A percentile compares a stretch with the other conserved stretches of the same genome.
phyloP scores from a whole-genome alignment of 805 yeast species.

The Torulaspora quercuum region DNA sequence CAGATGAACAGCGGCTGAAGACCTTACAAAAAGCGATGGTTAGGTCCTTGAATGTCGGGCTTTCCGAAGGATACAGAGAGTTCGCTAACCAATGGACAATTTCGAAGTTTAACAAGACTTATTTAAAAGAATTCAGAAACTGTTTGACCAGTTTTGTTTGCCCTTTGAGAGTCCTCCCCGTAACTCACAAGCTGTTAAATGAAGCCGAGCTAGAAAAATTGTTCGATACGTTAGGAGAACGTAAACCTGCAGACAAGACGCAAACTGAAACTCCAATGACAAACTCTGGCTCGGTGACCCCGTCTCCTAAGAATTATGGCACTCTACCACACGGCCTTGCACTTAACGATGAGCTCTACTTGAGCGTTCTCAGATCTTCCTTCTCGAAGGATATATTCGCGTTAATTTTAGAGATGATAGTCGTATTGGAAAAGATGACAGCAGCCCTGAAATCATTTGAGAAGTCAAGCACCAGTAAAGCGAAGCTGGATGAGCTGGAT shows the following conservation, averaged over 20 bases:
- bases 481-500: constrained; percentile 11
- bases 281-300: constrained; percentile 33
- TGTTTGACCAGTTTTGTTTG: constrained; percentile 40
- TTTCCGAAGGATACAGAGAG: constrained; percentile 45
- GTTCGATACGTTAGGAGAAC: constrained; percentile 9
- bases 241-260: constrained; percentile 6
- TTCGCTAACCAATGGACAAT: constrained; percentile 41
- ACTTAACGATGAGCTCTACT: constrained; percentile 25
- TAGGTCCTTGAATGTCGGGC: constrained; percentile 30
- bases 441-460: constrained; percentile 14
- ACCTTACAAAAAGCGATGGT: constrained; percentile 35
- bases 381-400: constrained; percentile 34
- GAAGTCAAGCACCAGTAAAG: background rate
- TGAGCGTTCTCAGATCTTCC: constrained; percentile 33
- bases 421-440: constrained; percentile 28
- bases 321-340: constrained; percentile 5
- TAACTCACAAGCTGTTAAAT: constrained; percentile 24
- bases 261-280: constrained; percentile 15
- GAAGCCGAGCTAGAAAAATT: constrained; percentile 20
- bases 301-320: constrained; percentile 35
- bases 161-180: constrained; percentile 43
- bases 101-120: constrained; percentile 34
- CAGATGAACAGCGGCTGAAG: constrained; percentile 20
- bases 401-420: constrained; percentile 36
- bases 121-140: constrained; percentile 41